Base-by-base conservation (phyloP, 2,329 filamentous ascomycete species). In the Thielaviopsis cerberus region DNA sequence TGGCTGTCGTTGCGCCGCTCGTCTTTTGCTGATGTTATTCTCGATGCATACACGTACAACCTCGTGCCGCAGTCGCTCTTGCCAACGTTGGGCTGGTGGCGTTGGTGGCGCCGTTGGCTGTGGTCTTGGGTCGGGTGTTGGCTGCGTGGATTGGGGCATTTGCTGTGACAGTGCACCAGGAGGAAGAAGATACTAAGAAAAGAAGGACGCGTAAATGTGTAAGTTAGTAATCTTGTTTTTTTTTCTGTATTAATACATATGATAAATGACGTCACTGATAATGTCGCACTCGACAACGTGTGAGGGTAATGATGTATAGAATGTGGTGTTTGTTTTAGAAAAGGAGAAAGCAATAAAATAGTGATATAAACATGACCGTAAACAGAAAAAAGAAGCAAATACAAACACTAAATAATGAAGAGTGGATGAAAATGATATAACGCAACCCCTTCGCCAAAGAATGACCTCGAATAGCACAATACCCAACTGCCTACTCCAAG, bases 31-130 rank as follows among this genome's bases (percentile, higher is more conserved):
- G 91, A 98, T 64, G 70, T 82, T 69, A 86, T 96, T 65, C 79
- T 98, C 24, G 92, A 97, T 69, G 89, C 89, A 0, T 97, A 84
- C 66, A 61, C 94, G 48, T 71, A 83, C 65, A 92, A 94, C 71
- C 66, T 89, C 17, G 75, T 97, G 56, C 92, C 92, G 13, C 75
- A 75, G 55, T 94, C 89, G 3, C 73, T 97, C 17, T 65, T 85
- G 23, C 82, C 86, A 22, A 91, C 85, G 80, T 79, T 13, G 72
- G 71, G 37, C 94, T 89, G 69, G 75, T 94, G 57, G 64, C 76
- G 3, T 63, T 78, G 2, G 76, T 94, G 57, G 80, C 81, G 41
- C 72, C 59, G 4, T 22, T 60, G 20, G 54, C 51, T 2, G 23
- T 56, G 25, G n/a, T 61, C 6, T 23, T 62, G 30, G 58, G 51